A percentile compares a stretch with the other conserved stretches of the same genome.
Evolutionary conservation across 164 flowering plant genomes (phyloP).

Genomic region (Warburgia ugandensis): DNA sequence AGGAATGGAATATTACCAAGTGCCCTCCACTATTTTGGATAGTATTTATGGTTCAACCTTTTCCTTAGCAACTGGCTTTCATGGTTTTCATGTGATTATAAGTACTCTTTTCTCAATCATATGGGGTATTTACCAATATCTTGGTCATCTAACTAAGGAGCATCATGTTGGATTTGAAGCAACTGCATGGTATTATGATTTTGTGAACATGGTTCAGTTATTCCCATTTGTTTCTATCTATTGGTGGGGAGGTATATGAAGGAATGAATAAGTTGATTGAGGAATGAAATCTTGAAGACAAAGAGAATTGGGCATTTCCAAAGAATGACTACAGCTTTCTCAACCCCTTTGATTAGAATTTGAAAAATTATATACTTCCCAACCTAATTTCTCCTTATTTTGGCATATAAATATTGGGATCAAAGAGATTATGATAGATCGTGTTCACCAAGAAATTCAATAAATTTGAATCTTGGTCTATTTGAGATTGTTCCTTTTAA

Average conservation of each 20-base stretch:
- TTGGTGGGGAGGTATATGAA: background rate
- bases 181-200: background rate
- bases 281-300: background rate
- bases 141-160: constrained; percentile 3
- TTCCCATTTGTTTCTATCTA: background rate
- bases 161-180: background rate
- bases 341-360: background rate
- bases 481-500: too few relatives aligned
- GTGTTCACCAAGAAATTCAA: too few relatives aligned
- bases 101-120: constrained; percentile 4
- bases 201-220: background rate
- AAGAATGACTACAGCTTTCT: background rate
- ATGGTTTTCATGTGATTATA: constrained; percentile 5
- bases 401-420: too few relatives aligned
- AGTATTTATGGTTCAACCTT: constrained; percentile 9
- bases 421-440: too few relatives aligned
- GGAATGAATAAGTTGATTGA: background rate
- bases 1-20: too few relatives aligned
- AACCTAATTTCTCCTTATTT: too few relatives aligned
- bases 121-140: constrained; percentile 6
- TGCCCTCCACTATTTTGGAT: too few relatives aligned
- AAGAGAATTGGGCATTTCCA: background rate
- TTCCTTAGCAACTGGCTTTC: background rate
- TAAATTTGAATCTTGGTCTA: too few relatives aligned
- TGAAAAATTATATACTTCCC: too few relatives aligned